Conservation (phyloP, 441 rosid genomes). For the Dalechampia spathulata region DNA sequence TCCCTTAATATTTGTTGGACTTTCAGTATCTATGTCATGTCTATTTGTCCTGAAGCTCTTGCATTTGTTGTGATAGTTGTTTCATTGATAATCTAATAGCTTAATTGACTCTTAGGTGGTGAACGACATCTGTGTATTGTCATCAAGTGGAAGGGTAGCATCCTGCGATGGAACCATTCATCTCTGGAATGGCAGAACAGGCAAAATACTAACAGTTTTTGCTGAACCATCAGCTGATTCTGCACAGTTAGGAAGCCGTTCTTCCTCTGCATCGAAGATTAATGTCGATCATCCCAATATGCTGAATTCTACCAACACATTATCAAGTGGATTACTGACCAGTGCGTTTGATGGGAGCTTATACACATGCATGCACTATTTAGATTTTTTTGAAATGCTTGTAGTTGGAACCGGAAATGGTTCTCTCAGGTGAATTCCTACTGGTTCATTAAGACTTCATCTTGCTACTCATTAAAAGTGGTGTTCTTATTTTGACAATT, state of each 20-base stretch:
- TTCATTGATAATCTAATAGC: slow-evolving; percentile 23
- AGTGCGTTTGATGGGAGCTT: slow-evolving; percentile 70
- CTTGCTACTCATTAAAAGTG: too few species aligned
- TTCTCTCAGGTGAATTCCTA: slow-evolving; percentile 60
- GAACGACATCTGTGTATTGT: slow-evolving; percentile 66
- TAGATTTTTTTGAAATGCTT: slow-evolving; percentile 58
- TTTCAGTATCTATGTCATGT: background rate
- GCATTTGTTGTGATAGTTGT: background rate
- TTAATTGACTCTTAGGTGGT: slow-evolving; percentile 57
- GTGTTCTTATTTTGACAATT: slow-evolving; percentile 2
- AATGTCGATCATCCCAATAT: slow-evolving; percentile 43
- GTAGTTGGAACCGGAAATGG: slow-evolving; percentile 87
- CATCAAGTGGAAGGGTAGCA: slow-evolving; percentile 75
- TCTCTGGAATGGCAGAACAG: slow-evolving; percentile 83
- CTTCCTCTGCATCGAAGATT: slow-evolving; percentile 37
- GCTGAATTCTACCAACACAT: slow-evolving; percentile 47
- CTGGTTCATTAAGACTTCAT: slow-evolving; percentile 10
- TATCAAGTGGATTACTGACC: slow-evolving; percentile 62
- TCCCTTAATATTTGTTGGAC: background rate
- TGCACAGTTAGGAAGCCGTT: slow-evolving; percentile 33
- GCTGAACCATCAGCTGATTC: slow-evolving; percentile 63
- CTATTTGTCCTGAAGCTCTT: background rate
- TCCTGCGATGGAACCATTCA: slow-evolving; percentile 96
- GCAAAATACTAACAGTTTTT: slow-evolving; percentile 62
- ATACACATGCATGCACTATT: slow-evolving; percentile 82